These are phyloP conservation scores for Takashimella koratensis DNA, from an alignment of 1,284 basidiomycete genomes.

Conservation along the genomic window DNA sequence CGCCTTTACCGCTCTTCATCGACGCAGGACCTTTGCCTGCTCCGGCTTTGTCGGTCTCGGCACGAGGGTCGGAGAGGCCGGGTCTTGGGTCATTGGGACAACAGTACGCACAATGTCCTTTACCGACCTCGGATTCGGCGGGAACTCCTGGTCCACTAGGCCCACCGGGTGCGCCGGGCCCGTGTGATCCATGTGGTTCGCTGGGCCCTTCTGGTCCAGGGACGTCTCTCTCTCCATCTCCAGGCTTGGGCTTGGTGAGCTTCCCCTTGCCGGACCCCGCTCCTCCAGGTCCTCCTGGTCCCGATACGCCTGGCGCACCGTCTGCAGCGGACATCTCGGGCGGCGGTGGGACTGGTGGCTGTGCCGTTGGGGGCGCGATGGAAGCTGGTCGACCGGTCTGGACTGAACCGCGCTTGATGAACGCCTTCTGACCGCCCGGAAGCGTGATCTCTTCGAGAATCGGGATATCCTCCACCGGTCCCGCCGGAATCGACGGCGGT, in stretches of 20 bases:
- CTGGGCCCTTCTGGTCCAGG: neutral
- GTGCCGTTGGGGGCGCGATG: too few relatives aligned
- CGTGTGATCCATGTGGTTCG: too few relatives aligned
- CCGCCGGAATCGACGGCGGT: neutral
- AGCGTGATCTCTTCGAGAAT: constrained; percentile 28
- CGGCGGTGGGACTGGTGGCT: neutral
- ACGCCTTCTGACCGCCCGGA: constrained; percentile 31
- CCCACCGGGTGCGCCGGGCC: constrained; percentile 1
- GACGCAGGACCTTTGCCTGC: neutral
- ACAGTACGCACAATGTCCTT: constrained; percentile 18
- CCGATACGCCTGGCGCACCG: neutral
- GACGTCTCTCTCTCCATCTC: neutral
- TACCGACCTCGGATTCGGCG: constrained; percentile 19
- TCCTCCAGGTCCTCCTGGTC: constrained; percentile 5
- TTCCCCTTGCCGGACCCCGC: neutral
- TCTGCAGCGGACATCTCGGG: neutral
- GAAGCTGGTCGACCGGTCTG: neutral
- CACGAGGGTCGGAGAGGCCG: neutral
- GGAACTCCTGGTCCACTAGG: constrained; percentile 1
- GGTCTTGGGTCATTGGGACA: constrained; percentile 10
- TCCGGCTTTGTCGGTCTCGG: neutral
- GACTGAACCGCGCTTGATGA: constrained; percentile 14
- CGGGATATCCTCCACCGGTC: constrained; percentile 6
- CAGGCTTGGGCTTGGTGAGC: constrained; percentile 11
- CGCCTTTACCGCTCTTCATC: constrained; percentile 1